Percentiles rank a stretch among this genome's conserved stretches.
Evolutionary conservation across 371 early-diverging fungal genomes (phyloP).

Genomic region (Mortierella sp.): DNA sequence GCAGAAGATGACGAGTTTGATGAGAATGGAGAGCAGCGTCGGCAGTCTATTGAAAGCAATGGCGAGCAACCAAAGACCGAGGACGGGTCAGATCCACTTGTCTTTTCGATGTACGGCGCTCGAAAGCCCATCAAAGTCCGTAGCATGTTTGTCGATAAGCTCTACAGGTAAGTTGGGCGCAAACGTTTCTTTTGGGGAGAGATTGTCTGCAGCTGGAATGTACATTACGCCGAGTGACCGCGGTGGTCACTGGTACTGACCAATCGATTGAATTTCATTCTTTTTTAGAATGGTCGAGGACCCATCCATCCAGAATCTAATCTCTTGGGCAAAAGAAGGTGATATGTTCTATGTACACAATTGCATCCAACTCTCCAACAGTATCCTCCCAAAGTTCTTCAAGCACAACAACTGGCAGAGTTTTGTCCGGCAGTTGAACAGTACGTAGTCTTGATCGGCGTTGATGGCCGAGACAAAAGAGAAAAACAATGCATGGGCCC

Average conservation of each 20-base stretch:
- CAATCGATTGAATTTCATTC: background rate
- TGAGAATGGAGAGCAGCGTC: too few species aligned
- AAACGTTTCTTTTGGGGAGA: too few species aligned
- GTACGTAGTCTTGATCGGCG: conserved; percentile 24
- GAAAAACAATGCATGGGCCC: background rate
- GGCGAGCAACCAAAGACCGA: conserved; percentile 22
- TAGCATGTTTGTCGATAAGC: conserved; percentile 53
- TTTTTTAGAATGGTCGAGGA: conserved; percentile 58
- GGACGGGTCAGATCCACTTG: conserved; percentile 19
- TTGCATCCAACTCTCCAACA: conserved; percentile 73
- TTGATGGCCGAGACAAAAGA: too few species aligned
- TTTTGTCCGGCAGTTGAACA: conserved; percentile 91
- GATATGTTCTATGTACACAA: conserved; percentile 81
- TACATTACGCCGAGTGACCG: too few species aligned
- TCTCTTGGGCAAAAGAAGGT: conserved; percentile 64
- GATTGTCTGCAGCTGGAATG: background rate
- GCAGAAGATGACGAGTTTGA: background rate
- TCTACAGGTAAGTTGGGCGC: conserved; percentile 35
- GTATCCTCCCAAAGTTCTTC: conserved; percentile 82
- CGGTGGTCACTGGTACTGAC: background rate
- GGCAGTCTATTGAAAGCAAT: conserved; percentile 17
- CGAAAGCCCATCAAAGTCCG: conserved; percentile 39
- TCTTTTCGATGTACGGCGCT: conserved; percentile 8
- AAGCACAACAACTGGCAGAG: conserved; percentile 91
- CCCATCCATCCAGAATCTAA: conserved; percentile 56